These are phyloP conservation scores for Scheffersomyces titani DNA, from an alignment of 1,139 yeast species.

Conservation along the genomic window DNA sequence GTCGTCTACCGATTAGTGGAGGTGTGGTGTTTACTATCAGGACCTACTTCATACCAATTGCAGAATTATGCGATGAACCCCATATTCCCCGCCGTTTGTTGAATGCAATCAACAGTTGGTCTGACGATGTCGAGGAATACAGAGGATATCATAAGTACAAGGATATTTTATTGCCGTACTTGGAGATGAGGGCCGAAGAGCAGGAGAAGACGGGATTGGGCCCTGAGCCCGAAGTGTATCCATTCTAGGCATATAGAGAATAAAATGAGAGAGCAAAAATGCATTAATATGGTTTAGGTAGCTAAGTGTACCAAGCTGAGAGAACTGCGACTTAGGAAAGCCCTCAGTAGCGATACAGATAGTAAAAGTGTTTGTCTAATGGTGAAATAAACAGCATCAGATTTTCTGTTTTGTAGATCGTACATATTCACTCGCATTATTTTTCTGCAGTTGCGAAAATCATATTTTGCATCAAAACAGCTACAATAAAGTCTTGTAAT, in stretches of 20 bases:
- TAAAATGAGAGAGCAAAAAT: neutral
- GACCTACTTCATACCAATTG: constrained; percentile 60
- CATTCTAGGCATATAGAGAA: constrained; percentile 26
- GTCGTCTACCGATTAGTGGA: constrained; percentile 63
- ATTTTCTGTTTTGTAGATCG: neutral
- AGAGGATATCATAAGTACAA: constrained; percentile 58
- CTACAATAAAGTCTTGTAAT: neutral
- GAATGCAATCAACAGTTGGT: constrained; percentile 61
- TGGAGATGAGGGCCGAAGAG: constrained; percentile 49
- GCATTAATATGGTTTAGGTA: neutral
- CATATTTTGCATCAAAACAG: neutral
- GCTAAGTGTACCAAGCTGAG: no score
- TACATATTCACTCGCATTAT: neutral
- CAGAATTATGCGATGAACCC: constrained; percentile 57
- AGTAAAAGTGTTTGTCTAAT: no score
- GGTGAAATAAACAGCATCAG: no score
- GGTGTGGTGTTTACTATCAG: constrained; percentile 64
- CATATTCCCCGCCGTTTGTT: constrained; percentile 59
- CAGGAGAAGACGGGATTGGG: constrained; percentile 52
- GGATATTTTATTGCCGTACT: constrained; percentile 55
- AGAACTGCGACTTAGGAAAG: no score
- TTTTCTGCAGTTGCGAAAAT: neutral
- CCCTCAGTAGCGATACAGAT: no score
- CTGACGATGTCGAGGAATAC: constrained; percentile 57
- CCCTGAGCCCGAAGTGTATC: constrained; percentile 39